Conservation (phyloP, 177 flowering plant genomes). For the Vitis hybrid region DNA sequence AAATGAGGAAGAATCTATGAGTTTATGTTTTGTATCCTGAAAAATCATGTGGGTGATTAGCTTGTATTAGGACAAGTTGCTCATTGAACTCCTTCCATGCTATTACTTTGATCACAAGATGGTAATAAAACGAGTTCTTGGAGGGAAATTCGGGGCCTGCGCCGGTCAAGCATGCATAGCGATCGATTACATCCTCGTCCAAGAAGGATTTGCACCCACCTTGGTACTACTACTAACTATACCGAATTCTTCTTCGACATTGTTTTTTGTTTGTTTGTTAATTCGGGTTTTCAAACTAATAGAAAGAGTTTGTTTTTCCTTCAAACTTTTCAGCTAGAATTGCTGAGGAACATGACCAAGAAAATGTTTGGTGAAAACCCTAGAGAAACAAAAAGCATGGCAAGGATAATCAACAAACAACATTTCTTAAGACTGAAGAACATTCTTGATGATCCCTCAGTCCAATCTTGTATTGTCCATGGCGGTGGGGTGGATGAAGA, state of each 20-base stretch:
- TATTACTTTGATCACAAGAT: conserved; percentile 19
- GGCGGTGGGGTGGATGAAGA: conserved; percentile 56
- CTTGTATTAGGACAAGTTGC: too few relatives aligned
- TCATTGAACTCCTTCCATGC: too few relatives aligned
- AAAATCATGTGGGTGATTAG: too few relatives aligned
- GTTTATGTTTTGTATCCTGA: too few relatives aligned
- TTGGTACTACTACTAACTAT: conserved; percentile 21
- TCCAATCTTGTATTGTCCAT: conserved; percentile 34
- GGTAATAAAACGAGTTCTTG: conserved; percentile 37
- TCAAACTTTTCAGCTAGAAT: conserved; percentile 23
- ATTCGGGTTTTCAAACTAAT: not conserved
- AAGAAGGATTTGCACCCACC: conserved; percentile 25
- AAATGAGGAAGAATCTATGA: too few relatives aligned
- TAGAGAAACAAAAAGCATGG: conserved; percentile 26
- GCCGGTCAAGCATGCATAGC: conserved; percentile 67
- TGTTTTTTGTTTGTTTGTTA: not conserved
- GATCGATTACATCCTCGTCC: conserved; percentile 50
- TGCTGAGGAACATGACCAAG: conserved; percentile 25
- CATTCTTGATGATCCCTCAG: conserved; percentile 31
- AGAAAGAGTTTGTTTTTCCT: not conserved
- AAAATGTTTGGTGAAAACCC: conserved; percentile 52
- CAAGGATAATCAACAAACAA: conserved; percentile 45
- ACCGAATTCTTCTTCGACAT: not conserved
- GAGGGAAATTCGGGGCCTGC: conserved; percentile 50
- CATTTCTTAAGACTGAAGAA: conserved; percentile 43